These are phyloP conservation scores for Elsinoe necatrix DNA, from an alignment of 2,329 filamentous ascomycete genomes.

Conservation along the genomic window DNA sequence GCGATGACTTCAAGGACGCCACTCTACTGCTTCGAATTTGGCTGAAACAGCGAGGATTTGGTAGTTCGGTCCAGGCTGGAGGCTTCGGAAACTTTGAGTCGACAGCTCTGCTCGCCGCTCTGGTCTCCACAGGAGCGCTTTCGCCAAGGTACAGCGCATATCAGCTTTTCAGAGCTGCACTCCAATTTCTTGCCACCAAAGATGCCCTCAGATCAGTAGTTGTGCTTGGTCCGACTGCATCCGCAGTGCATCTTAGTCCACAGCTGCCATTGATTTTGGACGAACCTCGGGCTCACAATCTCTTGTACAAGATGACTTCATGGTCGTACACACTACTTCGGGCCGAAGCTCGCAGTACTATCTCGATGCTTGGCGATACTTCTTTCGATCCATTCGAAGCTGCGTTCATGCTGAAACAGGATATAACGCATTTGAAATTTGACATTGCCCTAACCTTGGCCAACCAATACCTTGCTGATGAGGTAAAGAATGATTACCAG, in stretches of 20 bases:
- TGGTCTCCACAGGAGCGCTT: constrained; percentile 72
- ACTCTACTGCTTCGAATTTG: constrained; percentile 80
- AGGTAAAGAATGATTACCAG: constrained; percentile 24
- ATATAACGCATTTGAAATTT: constrained; percentile 45
- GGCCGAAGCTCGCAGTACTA: constrained; percentile 64
- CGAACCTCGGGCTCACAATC: constrained; percentile 61
- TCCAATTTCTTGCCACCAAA: constrained; percentile 75
- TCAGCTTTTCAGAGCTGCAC: constrained; percentile 84
- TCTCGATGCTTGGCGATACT: constrained; percentile 66
- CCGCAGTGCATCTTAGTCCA: constrained; percentile 22
- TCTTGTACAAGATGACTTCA: constrained; percentile 81
- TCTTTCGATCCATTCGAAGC: constrained; percentile 72
- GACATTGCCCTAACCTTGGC: constrained; percentile 44
- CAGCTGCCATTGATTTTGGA: constrained; percentile 69
- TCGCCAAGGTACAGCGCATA: constrained; percentile 79
- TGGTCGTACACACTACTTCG: constrained; percentile 73
- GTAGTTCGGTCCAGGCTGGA: constrained; percentile 58
- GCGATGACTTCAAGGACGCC: constrained; percentile 68
- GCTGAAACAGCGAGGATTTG: constrained; percentile 80
- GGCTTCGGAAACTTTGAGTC: constrained; percentile 94
- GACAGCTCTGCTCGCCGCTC: constrained; percentile 67
- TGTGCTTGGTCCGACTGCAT: constrained; percentile 34
- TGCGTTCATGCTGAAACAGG: constrained; percentile 62
- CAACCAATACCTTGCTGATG: constrained; percentile 26
- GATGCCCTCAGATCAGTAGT: constrained; percentile 59